Evolutionary conservation across 495 filamentous ascomycete genomes (phyloP).

Genomic region (Collariella sp.): DNA sequence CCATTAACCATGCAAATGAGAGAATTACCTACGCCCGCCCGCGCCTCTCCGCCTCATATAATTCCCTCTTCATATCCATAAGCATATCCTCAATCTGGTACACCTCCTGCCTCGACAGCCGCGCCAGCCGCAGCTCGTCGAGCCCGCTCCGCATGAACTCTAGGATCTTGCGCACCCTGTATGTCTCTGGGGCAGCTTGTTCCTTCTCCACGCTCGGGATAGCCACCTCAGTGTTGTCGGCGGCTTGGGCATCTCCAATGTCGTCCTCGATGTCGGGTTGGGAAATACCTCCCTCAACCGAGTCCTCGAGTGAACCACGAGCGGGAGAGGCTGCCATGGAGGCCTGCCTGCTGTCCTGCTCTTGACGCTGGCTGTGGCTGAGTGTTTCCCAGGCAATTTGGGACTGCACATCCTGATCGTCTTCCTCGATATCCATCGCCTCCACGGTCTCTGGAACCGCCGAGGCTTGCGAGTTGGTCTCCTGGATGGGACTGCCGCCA

Average conservation of each 20-base stretch:
- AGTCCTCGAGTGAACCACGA: not conserved
- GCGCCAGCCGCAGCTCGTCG: conserved; percentile 41
- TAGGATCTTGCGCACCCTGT: conserved; percentile 36
- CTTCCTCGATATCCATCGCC: conserved; percentile 12
- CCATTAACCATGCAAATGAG: conserved; percentile 4
- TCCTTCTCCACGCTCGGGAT: not conserved
- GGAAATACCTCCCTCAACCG: conserved; percentile 5
- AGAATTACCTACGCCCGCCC: conserved; percentile 20
- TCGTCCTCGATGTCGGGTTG: not conserved
- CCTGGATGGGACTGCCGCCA: not conserved
- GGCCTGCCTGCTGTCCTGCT: conserved; percentile 7
- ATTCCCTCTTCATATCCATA: conserved; percentile 56
- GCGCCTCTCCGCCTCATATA: conserved; percentile 53
- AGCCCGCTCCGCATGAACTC: conserved; percentile 43
- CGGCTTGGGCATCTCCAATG: not conserved
- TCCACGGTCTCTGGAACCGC: not conserved
- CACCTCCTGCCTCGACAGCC: conserved; percentile 44
- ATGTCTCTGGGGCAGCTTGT: not conserved
- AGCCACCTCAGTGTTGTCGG: not conserved
- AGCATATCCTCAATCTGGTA: conserved; percentile 57
- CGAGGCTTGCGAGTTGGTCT: not conserved
- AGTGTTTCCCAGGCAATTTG: conserved; percentile 23
- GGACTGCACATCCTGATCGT: conserved; percentile 22
- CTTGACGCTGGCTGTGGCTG: conserved; percentile 9
- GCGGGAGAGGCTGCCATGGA: not conserved